Conservation (phyloP, 192 early-diverging fungal genomes). For the Lunasporangiospora selenospora region DNA sequence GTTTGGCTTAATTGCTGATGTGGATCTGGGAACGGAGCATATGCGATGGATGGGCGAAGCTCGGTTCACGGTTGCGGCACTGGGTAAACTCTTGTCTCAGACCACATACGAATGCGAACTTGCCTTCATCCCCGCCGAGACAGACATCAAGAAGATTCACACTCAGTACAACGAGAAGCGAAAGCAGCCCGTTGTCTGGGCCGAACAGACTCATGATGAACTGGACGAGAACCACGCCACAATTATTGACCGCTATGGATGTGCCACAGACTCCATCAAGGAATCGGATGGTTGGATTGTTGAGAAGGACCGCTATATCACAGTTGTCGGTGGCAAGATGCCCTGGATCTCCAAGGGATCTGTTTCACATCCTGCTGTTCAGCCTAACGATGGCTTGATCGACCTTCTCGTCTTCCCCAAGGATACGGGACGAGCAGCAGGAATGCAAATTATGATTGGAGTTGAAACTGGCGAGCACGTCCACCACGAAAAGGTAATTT, state of each 20-base stretch:
- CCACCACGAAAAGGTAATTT: constrained; percentile 50
- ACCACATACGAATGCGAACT: constrained; percentile 49
- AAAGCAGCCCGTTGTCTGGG: constrained; percentile 23
- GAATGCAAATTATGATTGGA: constrained; percentile 46
- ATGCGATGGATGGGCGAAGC: constrained; percentile 65
- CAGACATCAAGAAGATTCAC: constrained; percentile 46
- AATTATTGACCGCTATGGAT: constrained; percentile 41
- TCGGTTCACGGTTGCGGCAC: constrained; percentile 46
- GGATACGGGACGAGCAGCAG: constrained; percentile 27
- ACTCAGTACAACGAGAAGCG: constrained; percentile 32
- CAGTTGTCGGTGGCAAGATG: constrained; percentile 55
- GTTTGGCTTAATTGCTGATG: constrained; percentile 63
- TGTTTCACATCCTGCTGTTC: constrained; percentile 54
- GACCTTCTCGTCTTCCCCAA: constrained; percentile 54
- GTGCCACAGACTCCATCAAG: constrained; percentile 22
- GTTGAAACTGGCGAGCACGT: constrained; percentile 58
- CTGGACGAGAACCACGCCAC: constrained; percentile 12
- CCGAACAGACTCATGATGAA: constrained; percentile 32
- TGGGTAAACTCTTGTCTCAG: constrained; percentile 52
- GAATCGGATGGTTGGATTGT: constrained; percentile 53
- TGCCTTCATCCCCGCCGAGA: constrained; percentile 53
- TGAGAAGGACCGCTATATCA: constrained; percentile 48
- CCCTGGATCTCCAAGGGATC: constrained; percentile 56
- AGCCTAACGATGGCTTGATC: constrained; percentile 59
- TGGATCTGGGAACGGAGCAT: constrained; percentile 61